A percentile compares a stretch with the other conserved stretches of the same genome.
Conservation (phyloP, 1,284 basidiomycete genomes). For the Porogramme epimiltina region DNA sequence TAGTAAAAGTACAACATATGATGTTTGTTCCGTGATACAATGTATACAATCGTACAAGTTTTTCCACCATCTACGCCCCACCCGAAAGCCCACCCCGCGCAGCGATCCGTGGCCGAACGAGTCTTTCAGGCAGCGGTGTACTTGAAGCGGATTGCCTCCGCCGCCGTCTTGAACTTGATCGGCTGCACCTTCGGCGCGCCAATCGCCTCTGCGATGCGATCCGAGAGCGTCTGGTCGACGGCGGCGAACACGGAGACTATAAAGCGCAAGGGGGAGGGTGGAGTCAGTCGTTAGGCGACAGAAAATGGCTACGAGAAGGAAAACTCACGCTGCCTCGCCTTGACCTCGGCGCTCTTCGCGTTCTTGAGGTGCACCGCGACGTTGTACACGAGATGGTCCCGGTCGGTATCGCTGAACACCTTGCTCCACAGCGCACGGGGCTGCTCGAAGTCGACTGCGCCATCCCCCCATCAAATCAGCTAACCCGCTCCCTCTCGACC, state of each 20-base stretch:
- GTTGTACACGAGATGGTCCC: conserved; percentile 76
- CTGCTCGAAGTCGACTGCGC: conserved; percentile 86
- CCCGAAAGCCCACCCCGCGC: too few relatives aligned
- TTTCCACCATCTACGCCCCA: too few relatives aligned
- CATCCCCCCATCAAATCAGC: too few relatives aligned
- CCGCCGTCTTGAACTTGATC: conserved; percentile 63
- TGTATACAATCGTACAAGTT: too few relatives aligned
- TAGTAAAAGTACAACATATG: too few relatives aligned
- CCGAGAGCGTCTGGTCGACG: conserved; percentile 71
- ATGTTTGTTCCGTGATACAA: too few relatives aligned
- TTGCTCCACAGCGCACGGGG: conserved; percentile 79
- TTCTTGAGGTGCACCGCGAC: conserved; percentile 73
- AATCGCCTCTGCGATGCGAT: conserved; percentile 75
- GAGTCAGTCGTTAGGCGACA: conserved; percentile 3
- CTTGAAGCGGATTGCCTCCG: conserved; percentile 58
- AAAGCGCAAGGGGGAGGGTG: neutral
- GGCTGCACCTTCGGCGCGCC: conserved; percentile 60
- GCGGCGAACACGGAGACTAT: conserved; percentile 81
- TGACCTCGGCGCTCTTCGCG: conserved; percentile 68
- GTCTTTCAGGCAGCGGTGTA: conserved; percentile 8
- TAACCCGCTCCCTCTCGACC: too few relatives aligned
- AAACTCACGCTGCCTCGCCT: conserved; percentile 67
- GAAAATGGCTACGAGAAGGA: neutral
- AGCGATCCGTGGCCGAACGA: too few relatives aligned
- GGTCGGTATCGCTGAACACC: conserved; percentile 74